These are phyloP conservation scores for Calonectria pseudoturangicola DNA, from an alignment of 2,329 filamentous ascomycete genomes.

Conservation along the genomic window DNA sequence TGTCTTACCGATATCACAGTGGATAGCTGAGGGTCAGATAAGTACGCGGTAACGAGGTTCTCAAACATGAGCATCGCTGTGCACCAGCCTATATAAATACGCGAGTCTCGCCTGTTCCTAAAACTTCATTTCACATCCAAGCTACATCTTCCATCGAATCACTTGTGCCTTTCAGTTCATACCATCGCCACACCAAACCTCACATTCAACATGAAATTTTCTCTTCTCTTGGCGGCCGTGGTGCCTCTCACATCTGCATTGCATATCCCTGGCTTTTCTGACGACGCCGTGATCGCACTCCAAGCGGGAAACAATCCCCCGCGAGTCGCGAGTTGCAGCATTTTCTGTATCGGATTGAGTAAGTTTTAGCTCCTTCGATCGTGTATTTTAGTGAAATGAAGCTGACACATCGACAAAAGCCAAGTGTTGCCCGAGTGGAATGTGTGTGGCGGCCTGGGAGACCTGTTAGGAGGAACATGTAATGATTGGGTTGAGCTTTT, in stretches of 20 bases:
- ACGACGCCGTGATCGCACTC: background rate
- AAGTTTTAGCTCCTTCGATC: constrained; percentile 7
- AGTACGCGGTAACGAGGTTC: background rate
- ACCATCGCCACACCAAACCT: background rate
- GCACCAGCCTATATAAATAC: background rate
- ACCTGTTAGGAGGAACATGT: background rate
- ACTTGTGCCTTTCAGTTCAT: background rate
- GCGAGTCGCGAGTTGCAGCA: background rate
- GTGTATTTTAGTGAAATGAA: background rate
- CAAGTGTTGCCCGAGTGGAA: constrained; percentile 8
- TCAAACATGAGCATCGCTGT: background rate
- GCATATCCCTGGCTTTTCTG: constrained; percentile 3
- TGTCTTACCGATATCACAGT: background rate
- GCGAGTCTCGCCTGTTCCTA: background rate
- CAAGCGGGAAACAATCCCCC: constrained; percentile 3
- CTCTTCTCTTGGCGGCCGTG: background rate
- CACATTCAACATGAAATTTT: constrained; percentile 5
- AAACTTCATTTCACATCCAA: background rate
- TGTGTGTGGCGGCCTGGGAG: constrained; percentile 3
- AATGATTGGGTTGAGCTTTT: background rate
- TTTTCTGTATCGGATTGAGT: constrained; percentile 12
- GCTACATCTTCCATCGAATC: background rate
- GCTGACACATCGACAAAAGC: constrained; percentile 6
- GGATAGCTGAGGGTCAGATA: background rate
- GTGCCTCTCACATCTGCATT: constrained; percentile 3